phyloP scores from a whole-genome alignment of 2,329 filamentous ascomycete species.

The Ceratocystis huliohia region DNA sequence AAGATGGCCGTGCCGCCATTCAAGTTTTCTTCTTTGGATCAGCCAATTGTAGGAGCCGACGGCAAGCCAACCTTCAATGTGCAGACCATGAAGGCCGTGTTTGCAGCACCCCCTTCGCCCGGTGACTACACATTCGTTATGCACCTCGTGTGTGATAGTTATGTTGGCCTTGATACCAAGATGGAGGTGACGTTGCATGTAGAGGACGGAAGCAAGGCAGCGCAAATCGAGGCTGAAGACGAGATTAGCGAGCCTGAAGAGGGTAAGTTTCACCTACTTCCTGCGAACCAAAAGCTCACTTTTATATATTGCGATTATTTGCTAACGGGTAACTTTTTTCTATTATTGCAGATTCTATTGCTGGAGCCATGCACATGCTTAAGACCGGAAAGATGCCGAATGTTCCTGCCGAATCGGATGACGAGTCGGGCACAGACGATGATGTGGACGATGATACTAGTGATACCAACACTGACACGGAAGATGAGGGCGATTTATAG shows the following conservation, averaged over 20 bases:
- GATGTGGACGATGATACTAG: constrained; percentile 55
- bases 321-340: constrained; percentile 25
- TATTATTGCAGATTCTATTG: constrained; percentile 60
- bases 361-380: constrained; percentile 78
- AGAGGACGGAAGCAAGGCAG: constrained; percentile 77
- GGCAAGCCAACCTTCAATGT: constrained; percentile 86
- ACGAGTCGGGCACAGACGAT: constrained; percentile 69
- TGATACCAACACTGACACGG: constrained; percentile 56
- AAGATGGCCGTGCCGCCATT: constrained; percentile 96
- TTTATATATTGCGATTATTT: not conserved
- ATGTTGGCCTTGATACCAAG: constrained; percentile 86
- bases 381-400: constrained; percentile 52
- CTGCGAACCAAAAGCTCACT: not conserved
- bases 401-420: constrained; percentile 47
- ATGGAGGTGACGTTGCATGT: constrained; percentile 81
- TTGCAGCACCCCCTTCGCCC: constrained; percentile 82
- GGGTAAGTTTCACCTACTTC: constrained; percentile 49
- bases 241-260: constrained; percentile 98
- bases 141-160: constrained; percentile 88
- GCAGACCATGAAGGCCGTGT: constrained; percentile 94
- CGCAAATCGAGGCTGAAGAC: constrained; percentile 68
- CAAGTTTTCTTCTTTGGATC: constrained; percentile 85
- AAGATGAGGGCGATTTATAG: constrained; percentile 35
- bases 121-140: constrained; percentile 92
- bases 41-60: constrained; percentile 66